Evolutionary conservation across 148 eudicot genomes (phyloP), one percentile per base, ranked within the genome.

Genomic region (Vaccinium darrowii): DNA sequence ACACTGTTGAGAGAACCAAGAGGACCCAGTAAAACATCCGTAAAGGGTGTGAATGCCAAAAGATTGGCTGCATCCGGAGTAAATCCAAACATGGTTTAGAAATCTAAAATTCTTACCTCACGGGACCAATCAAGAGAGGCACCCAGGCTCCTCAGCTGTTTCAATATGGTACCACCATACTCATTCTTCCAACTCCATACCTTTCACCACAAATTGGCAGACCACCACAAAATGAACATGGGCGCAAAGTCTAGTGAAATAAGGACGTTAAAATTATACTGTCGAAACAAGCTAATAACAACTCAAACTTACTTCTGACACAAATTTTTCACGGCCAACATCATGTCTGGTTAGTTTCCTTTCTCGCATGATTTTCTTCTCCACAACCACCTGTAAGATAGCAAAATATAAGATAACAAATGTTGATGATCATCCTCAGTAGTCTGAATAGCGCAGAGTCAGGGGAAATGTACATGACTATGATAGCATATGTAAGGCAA

Each of bases 111-210:
- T 39, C 79, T 57, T 74, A 97, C 99, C 96, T 97, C 99, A 63
- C 98, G 95, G 9, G 99, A 93, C 99, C 99, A 97, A 88, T 97
- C 99, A 82, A 97, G 92, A 85, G 96, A 91, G 78, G 98, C 95
- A 87, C 99, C 99, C 84, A 97, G 88, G 79, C 92, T 87, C 50
- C 98, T 93, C 50, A 90, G 93, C 86, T 97, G 99, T 83, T 91
- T 87, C 88, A 97, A 85, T 67, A 95, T 95, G 84, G 96, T 93
- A 82, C 98, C 98, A 67, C 98, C 98, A 85, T 95, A 91, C 85
- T 93, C 92, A 80, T 94, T 86, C 84, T 95, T 97, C 99, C 99
- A 97, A 25, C 88, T 88, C 99, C 98, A 97, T 57, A 97, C 99
- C 99, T 97, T 88, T 83, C 85, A 85, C 49, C 50, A 85, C 79